These are phyloP conservation scores for Coemansia nantahalensis DNA, from an alignment of 192 early-diverging fungal species.

Conservation along the genomic window DNA sequence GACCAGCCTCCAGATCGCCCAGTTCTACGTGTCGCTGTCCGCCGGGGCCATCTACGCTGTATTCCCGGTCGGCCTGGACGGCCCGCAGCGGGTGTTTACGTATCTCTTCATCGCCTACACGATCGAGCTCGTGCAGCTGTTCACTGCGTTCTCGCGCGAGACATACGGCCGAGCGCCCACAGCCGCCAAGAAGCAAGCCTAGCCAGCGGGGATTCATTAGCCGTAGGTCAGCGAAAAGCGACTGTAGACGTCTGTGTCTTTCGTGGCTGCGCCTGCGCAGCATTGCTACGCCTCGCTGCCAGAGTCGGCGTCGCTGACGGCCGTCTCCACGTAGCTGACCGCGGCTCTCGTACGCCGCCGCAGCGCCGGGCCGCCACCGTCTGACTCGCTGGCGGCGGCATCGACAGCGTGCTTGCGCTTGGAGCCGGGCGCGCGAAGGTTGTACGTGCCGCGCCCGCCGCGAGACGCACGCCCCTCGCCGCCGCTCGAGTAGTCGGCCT, in stretches of 20 bases:
- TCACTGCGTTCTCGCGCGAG: slow-evolving; percentile 75
- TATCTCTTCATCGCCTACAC: slow-evolving; percentile 69
- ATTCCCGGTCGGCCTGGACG: slow-evolving; percentile 56
- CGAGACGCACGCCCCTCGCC: slow-evolving; percentile 18
- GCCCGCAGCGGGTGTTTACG: slow-evolving; percentile 60
- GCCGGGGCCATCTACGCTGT: slow-evolving; percentile 63
- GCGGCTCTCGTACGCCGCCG: slow-evolving; percentile 34
- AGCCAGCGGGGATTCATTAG: not conserved
- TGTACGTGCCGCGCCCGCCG: slow-evolving; percentile 39
- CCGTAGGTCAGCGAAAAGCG: too few species aligned
- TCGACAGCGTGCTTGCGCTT: slow-evolving; percentile 27
- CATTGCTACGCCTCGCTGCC: slow-evolving; percentile 1
- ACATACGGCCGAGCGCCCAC: slow-evolving; percentile 54
- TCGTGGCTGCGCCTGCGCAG: too few species aligned
- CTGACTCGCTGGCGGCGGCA: slow-evolving; percentile 12
- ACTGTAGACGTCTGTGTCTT: too few species aligned
- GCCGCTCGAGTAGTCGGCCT: slow-evolving; percentile 19
- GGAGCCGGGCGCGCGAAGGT: slow-evolving; percentile 24
- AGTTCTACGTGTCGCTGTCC: slow-evolving; percentile 74
- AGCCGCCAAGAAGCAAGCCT: slow-evolving; percentile 13
- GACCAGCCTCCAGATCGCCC: slow-evolving; percentile 78
- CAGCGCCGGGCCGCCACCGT: slow-evolving; percentile 19
- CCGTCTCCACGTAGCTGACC: slow-evolving; percentile 11
- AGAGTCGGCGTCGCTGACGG: slow-evolving; percentile 2
- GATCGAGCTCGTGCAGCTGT: slow-evolving; percentile 72